Conservation (phyloP, 176 grass and related monocot genomes). For the Ananas comosus region DNA sequence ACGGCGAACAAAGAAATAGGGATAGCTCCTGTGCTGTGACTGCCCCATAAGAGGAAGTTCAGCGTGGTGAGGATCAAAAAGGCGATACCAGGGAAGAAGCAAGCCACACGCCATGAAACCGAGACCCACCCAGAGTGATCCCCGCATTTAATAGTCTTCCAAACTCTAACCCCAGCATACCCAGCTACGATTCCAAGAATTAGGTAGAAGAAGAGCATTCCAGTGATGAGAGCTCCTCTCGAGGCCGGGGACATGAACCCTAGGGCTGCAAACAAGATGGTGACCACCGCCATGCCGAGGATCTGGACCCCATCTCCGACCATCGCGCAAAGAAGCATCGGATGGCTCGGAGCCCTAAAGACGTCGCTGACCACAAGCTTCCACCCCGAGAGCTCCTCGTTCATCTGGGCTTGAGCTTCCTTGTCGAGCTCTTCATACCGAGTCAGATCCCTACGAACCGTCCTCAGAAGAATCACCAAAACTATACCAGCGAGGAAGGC, state of each 20-base stretch:
- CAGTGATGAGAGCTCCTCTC: conserved; percentile 54
- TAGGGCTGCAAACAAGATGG: conserved; percentile 63
- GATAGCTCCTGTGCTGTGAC: conserved; percentile 70
- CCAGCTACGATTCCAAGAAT: conserved; percentile 65
- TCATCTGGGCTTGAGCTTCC: conserved; percentile 64
- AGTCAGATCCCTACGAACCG: conserved; percentile 58
- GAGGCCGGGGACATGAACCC: conserved; percentile 82
- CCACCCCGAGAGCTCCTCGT: conserved; percentile 79
- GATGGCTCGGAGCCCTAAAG: conserved; percentile 57
- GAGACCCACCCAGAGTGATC: conserved; percentile 58
- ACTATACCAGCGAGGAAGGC: conserved; percentile 71
- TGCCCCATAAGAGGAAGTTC: conserved; percentile 80
- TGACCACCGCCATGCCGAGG: conserved; percentile 66
- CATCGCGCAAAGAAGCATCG: conserved; percentile 61
- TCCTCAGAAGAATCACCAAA: conserved; percentile 61
- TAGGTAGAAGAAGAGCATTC: conserved; percentile 75
- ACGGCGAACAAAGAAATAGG: conserved; percentile 55
- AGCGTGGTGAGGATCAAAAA: conserved; percentile 71
- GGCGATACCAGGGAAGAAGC: conserved; percentile 79
- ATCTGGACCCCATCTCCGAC: conserved; percentile 76
- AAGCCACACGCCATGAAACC: conserved; percentile 55
- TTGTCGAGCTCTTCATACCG: conserved; percentile 73
- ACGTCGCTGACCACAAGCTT: conserved; percentile 78
- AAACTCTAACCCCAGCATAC: conserved; percentile 43
- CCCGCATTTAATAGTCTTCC: conserved; percentile 67